These are phyloP conservation scores for Macaranga tanarius DNA, from an alignment of 441 rosid species.

Conservation along the genomic window DNA sequence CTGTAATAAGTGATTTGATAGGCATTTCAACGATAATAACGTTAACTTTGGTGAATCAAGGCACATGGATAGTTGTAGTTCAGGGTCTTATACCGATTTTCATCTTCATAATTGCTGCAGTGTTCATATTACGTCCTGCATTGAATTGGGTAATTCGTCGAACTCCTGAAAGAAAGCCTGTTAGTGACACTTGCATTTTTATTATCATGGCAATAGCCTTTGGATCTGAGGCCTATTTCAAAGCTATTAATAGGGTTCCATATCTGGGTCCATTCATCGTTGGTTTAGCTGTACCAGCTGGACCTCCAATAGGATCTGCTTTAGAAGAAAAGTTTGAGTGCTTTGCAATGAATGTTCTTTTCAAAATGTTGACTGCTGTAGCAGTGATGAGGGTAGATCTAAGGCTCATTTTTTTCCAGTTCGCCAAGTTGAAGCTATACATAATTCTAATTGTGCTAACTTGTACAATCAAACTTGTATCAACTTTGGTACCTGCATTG, in stretches of 20 bases:
- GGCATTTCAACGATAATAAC: not conserved
- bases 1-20: constrained; percentile 29
- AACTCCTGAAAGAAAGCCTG: constrained; percentile 49
- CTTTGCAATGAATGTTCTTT: constrained; percentile 19
- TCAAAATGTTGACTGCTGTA: constrained; percentile 23
- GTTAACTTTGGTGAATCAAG: not conserved
- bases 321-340: constrained; percentile 45
- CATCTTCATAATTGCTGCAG: not conserved
- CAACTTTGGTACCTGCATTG: constrained; percentile 19
- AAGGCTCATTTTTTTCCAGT: not conserved
- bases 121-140: constrained; percentile 35
- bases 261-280: constrained; percentile 38
- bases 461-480: constrained; percentile 21
- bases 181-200: constrained; percentile 25
- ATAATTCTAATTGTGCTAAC: constrained; percentile 6
- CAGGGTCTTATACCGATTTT: not conserved
- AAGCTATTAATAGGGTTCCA: not conserved
- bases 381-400: constrained; percentile 24
- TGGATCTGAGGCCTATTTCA: not conserved
- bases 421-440: constrained; percentile 13
- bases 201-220: constrained; percentile 23
- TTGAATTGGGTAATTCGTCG: constrained; percentile 38
- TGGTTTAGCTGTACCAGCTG: constrained; percentile 45
- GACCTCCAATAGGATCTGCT: constrained; percentile 55
- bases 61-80: not conserved